Base-by-base conservation (phyloP, 805 yeast genomes). In the Candida yuanshanica region DNA sequence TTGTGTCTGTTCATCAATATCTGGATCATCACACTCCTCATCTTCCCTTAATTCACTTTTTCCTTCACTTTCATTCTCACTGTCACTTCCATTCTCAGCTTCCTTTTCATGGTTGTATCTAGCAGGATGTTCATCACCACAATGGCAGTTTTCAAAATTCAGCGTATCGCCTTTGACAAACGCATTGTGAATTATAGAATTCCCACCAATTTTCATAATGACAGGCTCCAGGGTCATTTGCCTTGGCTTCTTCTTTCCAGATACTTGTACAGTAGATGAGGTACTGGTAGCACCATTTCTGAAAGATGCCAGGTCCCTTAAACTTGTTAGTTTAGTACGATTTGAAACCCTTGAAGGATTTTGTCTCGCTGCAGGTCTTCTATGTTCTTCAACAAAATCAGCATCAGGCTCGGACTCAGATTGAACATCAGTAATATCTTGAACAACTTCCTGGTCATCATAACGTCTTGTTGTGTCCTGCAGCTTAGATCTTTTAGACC, bases 171-270 rank as follows among this genome's bases (percentile, higher is more conserved):
- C 52, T 5, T 48, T 46, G 2, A 51, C 21, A 14, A 34, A 40
- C 0, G 52, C 63, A 24, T 44, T 44, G 12, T 55, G 48, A 21
- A 51, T 46, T 5, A 45, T 34, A 20, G 44, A 42, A 13, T 51
- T 35, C 21, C 52, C 60, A 26, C 50, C 61, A 20, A 55, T 49
- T 25, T 52, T 52, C 34, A 57, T 46, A 1, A 50, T 45, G 9
- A 56, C 49, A 12, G 36, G 20, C 5, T 45, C 45, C 10, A 40
- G 7, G 4, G 41, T 39, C 2, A 29, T 16, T 22, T 43, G 43
- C 11, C 23, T 37, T 23, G 16, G 16, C 10, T 25, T 27, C 35
- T n/a, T 20, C 11, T 25, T 14, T 3, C 16, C n/a, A 2, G 22
- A 17, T 14, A 22, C 29, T 17, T 35, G 14, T 13, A 16, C 24